phyloP scores from a whole-genome alignment of 768 basidiomycete species.

The Lactifluus pinguis region DNA sequence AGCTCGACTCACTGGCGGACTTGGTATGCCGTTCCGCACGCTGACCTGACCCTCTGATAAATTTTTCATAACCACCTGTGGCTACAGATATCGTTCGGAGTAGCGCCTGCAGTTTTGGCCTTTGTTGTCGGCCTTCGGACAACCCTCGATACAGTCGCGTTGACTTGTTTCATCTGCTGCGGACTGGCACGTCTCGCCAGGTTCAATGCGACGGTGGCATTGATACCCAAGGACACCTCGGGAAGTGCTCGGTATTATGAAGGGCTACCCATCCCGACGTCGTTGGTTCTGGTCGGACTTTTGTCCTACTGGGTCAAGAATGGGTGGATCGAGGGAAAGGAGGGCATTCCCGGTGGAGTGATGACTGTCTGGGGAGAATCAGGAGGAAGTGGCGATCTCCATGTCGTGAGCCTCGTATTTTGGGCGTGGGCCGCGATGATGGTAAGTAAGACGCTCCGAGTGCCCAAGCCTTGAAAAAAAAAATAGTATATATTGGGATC shows the following conservation, averaged over 20 bases:
- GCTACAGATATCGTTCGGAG: constrained; percentile 88
- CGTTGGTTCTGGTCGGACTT: constrained; percentile 67
- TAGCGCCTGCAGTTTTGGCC: constrained; percentile 88
- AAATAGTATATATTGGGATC: not conserved
- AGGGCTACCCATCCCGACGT: constrained; percentile 93
- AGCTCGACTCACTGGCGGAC: constrained; percentile 94
- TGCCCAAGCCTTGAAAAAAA: constrained; percentile 57
- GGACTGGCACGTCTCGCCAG: constrained; percentile 94
- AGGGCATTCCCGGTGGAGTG: constrained; percentile 70
- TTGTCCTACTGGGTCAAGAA: constrained; percentile 76
- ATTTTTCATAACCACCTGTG: not conserved
- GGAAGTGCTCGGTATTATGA: constrained; percentile 96
- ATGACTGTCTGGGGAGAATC: constrained; percentile 59
- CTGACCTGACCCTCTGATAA: not conserved
- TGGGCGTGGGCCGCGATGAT: constrained; percentile 87
- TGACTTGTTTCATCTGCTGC: constrained; percentile 90
- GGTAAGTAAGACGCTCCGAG: constrained; percentile 93
- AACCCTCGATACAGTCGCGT: constrained; percentile 77
- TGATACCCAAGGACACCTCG: constrained; percentile 75
- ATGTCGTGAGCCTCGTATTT: constrained; percentile 70
- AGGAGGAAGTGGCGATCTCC: constrained; percentile 78
- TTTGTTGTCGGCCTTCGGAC: constrained; percentile 89
- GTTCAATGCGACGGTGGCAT: constrained; percentile 96
- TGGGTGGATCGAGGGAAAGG: constrained; percentile 76
- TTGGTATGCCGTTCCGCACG: constrained; percentile 45